Conservation (phyloP, 1,284 basidiomycete species). For the Ganoderma lingzhi region DNA sequence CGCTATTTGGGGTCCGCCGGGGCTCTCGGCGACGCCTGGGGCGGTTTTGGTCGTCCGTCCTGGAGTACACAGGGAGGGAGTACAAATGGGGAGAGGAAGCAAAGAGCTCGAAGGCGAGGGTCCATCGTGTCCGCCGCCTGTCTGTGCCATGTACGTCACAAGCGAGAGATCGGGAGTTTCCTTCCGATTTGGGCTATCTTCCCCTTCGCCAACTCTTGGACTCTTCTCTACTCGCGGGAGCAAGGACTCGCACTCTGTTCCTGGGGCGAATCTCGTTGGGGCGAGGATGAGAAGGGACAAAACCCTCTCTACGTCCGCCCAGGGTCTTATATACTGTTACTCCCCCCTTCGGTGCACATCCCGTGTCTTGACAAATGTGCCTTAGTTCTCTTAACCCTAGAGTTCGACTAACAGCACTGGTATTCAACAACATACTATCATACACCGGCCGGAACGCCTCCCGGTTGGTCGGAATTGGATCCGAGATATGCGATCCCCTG, state of each 20-base stretch:
- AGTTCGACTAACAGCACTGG: not conserved
- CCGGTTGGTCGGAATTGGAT: not conserved
- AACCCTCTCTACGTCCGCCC: not conserved
- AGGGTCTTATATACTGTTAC: not conserved
- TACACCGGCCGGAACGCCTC: not conserved
- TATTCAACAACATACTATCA: slow-evolving; percentile 5
- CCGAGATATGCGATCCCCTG: not conserved
- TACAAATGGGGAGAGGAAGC: slow-evolving; percentile 2
- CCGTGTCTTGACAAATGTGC: not conserved
- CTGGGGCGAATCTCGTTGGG: not conserved
- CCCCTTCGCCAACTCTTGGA: not conserved
- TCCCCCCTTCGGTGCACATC: not conserved
- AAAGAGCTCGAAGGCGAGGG: not conserved
- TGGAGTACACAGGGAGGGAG: not conserved
- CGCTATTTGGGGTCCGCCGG: not conserved
- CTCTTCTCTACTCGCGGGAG: not conserved
- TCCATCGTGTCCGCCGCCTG: not conserved
- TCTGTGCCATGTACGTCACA: not conserved
- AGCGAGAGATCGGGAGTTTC: not conserved
- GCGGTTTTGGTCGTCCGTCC: slow-evolving; percentile 3
- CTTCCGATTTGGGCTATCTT: not conserved
- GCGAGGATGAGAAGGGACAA: not conserved
- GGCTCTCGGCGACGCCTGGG: slow-evolving; percentile 3
- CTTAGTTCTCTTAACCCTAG: not conserved
- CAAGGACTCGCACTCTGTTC: not conserved